Evolutionary conservation across 2,329 filamentous ascomycete species (phyloP).

Genomic region (Penicillium sp.): DNA sequence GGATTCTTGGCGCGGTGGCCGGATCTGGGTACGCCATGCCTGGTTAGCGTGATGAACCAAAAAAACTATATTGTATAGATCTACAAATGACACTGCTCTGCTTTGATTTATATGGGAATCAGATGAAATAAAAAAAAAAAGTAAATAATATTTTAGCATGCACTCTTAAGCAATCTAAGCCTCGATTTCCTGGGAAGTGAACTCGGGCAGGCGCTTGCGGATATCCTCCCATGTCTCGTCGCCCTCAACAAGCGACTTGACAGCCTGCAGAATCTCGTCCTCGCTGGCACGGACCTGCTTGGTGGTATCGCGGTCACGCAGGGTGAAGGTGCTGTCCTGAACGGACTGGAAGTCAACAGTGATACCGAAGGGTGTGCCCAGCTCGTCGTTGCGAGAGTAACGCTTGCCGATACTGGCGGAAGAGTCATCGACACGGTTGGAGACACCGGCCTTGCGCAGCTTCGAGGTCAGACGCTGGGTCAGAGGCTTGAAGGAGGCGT

Average conservation of each 20-base stretch:
- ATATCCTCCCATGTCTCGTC: constrained; percentile 70
- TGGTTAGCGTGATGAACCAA: constrained; percentile 10
- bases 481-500: constrained; percentile 77
- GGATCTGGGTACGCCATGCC: constrained; percentile 11
- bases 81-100: neutral
- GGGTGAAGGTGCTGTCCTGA: constrained; percentile 80
- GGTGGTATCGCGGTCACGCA: constrained; percentile 87
- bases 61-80: neutral
- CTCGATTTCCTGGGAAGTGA: constrained; percentile 69
- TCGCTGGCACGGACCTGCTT: constrained; percentile 84
- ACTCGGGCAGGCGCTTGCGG: constrained; percentile 74
- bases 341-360: constrained; percentile 96
- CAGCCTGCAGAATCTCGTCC: constrained; percentile 74
- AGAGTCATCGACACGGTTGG: constrained; percentile 85
- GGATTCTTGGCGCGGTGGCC: constrained; percentile 31
- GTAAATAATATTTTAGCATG: constrained; percentile 19
- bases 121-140: constrained; percentile 6
- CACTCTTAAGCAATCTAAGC: constrained; percentile 27
- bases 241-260: constrained; percentile 63
- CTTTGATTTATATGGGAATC: neutral
- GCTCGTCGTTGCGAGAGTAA: constrained; percentile 91
- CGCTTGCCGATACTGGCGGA: constrained; percentile 92
- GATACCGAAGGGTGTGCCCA: constrained; percentile 90
- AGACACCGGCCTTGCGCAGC: constrained; percentile 73
- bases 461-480: constrained; percentile 70